A percentile compares a stretch with the other conserved stretches of the same genome.
These are phyloP conservation scores for Backusella morwellensis DNA, from an alignment of 192 early-diverging fungal genomes.

Conservation along the genomic window DNA sequence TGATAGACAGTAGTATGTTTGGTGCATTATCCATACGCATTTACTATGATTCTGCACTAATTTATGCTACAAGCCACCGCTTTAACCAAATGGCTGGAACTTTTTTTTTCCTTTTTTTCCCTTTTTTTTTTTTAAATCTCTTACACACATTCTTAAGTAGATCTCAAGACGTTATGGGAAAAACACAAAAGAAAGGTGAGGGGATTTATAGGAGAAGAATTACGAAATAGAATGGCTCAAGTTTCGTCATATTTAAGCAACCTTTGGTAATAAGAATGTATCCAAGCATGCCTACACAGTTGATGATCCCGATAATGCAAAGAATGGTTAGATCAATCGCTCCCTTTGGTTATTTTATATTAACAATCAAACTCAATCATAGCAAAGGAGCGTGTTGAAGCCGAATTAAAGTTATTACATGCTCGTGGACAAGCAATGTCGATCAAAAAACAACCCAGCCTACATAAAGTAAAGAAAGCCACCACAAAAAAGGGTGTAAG, in stretches of 20 bases:
- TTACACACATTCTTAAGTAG: background rate
- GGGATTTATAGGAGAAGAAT: background rate
- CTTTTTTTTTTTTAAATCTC: background rate
- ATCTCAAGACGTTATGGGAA: slow-evolving; percentile 11
- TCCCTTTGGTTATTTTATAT: background rate
- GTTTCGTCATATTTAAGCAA: background rate
- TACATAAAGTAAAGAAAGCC: slow-evolving; percentile 15
- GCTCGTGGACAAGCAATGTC: slow-evolving; percentile 1
- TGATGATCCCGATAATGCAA: background rate
- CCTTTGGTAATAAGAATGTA: background rate
- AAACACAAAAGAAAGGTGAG: slow-evolving; percentile 7
- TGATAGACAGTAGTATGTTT: background rate
- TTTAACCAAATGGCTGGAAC: background rate
- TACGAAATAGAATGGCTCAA: background rate
- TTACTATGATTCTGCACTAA: no score
- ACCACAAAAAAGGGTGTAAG: slow-evolving; percentile 12
- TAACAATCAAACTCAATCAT: background rate
- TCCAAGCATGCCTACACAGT: background rate
- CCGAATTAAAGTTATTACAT: slow-evolving; percentile 18
- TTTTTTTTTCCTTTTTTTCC: background rate
- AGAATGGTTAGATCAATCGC: background rate
- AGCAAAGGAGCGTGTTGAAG: slow-evolving; percentile 29
- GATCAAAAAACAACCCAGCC: background rate
- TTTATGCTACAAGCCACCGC: background rate
- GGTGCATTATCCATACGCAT: background rate